Evolutionary conservation across 1,284 basidiomycete species (phyloP).

Genomic region (Boletellus sp.): DNA sequence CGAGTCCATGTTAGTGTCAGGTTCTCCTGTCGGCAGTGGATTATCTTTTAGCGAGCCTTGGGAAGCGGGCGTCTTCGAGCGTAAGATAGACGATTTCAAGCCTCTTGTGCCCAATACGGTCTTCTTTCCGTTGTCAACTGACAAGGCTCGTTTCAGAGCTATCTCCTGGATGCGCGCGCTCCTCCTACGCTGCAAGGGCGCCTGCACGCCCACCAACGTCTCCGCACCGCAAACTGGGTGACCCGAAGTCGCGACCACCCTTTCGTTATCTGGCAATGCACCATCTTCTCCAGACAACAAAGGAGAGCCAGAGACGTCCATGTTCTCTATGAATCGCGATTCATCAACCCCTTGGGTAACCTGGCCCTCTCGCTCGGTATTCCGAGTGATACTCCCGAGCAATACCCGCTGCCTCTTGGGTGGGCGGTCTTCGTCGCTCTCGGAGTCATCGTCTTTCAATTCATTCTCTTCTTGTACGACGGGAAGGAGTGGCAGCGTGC

Average conservation of each 20-base stretch:
- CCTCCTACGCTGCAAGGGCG: constrained; percentile 16
- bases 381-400: not conserved
- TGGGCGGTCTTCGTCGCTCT: constrained; percentile 14
- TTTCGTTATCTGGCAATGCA: not conserved
- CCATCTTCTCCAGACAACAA: constrained; percentile 17
- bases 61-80: constrained; percentile 7
- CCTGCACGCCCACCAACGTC: not conserved
- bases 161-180: constrained; percentile 28
- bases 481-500: constrained; percentile 15
- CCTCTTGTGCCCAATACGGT: not conserved
- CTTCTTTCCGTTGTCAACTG: constrained; percentile 1
- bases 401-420: constrained; percentile 20
- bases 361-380: not conserved
- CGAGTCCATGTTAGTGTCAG: not conserved
- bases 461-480: constrained; percentile 28
- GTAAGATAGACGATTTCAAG: constrained; percentile 10
- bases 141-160: constrained; percentile 14
- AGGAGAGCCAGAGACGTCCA: constrained; percentile 27
- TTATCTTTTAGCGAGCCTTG: not conserved
- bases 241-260: not conserved
- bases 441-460: constrained; percentile 6
- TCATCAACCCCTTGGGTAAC: not conserved
- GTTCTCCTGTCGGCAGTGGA: not conserved
- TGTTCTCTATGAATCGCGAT: constrained; percentile 27
- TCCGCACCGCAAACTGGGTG: not conserved